Conservation (phyloP, 139 green algal species). For the Haematococcus sp. region DNA sequence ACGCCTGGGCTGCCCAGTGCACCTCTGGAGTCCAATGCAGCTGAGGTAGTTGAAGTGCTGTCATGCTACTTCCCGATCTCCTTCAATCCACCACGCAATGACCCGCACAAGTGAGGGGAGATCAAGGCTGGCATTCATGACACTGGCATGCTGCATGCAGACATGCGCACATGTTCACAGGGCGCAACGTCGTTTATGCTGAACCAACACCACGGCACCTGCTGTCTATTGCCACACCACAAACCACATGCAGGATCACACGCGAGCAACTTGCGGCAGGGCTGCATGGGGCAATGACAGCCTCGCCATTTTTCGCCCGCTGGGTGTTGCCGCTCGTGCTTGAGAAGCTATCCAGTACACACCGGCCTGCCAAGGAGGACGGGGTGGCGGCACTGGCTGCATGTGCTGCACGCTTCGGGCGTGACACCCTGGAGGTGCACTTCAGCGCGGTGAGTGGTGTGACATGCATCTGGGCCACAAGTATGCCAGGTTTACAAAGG, state of each 20-base stretch:
- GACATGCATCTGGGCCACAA: not conserved
- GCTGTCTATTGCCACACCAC: too few species aligned
- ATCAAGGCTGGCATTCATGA: not conserved
- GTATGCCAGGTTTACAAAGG: not conserved
- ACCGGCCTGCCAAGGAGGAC: conserved; percentile 38
- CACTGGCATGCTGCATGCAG: not conserved
- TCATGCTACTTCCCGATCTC: conserved; percentile 89
- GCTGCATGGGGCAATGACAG: conserved; percentile 15
- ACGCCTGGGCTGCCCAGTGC: conserved; percentile 7
- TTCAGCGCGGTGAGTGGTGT: conserved; percentile 12
- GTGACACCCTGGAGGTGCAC: conserved; percentile 24
- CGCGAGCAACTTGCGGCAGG: conserved; percentile 6
- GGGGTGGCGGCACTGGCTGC: conserved; percentile 16
- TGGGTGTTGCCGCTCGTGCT: conserved; percentile 38
- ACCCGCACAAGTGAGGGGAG: conserved; percentile 18
- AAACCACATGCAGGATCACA: conserved; percentile 6
- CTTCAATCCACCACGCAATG: conserved; percentile 76
- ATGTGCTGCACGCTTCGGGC: conserved; percentile 27
- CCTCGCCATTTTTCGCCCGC: conserved; percentile 28
- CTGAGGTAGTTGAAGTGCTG: conserved; percentile 83
- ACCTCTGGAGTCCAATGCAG: conserved; percentile 17
- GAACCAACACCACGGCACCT: not conserved
- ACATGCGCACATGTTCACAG: not conserved
- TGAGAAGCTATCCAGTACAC: conserved; percentile 35
- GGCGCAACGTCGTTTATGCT: not conserved